A percentile compares a stretch with the other conserved stretches of the same genome.
Evolutionary conservation across 2,329 filamentous ascomycete genomes (phyloP).

Genomic region (Fusarium pseudonygamai): DNA sequence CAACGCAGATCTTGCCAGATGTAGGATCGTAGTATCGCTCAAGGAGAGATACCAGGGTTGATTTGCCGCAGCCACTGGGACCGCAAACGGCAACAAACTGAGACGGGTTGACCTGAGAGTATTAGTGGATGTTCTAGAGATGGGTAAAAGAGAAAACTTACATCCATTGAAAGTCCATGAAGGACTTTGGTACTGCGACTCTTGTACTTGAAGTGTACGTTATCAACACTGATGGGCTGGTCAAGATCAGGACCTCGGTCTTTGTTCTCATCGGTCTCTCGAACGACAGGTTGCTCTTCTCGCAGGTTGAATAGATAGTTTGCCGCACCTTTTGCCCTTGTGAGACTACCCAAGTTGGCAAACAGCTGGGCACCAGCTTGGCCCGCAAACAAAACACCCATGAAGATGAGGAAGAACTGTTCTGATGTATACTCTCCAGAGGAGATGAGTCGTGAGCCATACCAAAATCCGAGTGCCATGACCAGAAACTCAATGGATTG

Average conservation of each 20-base stretch:
- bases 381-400: slow-evolving; percentile 51
- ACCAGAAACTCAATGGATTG: slow-evolving; percentile 46
- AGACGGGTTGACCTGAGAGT: background rate
- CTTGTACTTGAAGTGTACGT: slow-evolving; percentile 25
- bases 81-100: slow-evolving; percentile 65
- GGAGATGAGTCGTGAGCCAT: slow-evolving; percentile 28
- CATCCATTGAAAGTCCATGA: slow-evolving; percentile 3
- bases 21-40: slow-evolving; percentile 56
- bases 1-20: slow-evolving; percentile 43
- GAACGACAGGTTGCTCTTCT: slow-evolving; percentile 46
- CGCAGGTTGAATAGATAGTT: slow-evolving; percentile 57
- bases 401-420: slow-evolving; percentile 56
- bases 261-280: slow-evolving; percentile 49
- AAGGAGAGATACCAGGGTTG: slow-evolving; percentile 63
- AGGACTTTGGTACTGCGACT: slow-evolving; percentile 12
- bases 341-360: slow-evolving; percentile 55
- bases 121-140: slow-evolving; percentile 40
- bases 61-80: slow-evolving; percentile 67
- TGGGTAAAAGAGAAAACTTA: background rate
- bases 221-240: slow-evolving; percentile 13
- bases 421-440: slow-evolving; percentile 50
- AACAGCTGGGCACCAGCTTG: slow-evolving; percentile 48
- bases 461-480: slow-evolving; percentile 51
- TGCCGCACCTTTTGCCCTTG: slow-evolving; percentile 54
- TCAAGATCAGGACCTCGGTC: slow-evolving; percentile 34